A percentile compares a stretch with the other conserved stretches of the same genome.
Evolutionary conservation across 371 early-diverging fungal genomes (phyloP).

Genomic region (Mucor sp.): DNA sequence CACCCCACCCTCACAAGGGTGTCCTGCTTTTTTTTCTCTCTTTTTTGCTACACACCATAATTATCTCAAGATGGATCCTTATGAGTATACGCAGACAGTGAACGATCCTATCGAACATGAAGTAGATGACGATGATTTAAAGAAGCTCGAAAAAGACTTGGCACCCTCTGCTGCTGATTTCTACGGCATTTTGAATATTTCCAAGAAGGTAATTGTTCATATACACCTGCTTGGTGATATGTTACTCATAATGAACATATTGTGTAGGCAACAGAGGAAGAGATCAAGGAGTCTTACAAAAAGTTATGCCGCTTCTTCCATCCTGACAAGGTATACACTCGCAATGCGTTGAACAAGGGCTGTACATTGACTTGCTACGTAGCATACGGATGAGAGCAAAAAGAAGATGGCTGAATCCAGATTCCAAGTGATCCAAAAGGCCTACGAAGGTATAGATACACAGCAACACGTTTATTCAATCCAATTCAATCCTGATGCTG

Average conservation of each 20-base stretch:
- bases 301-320: slow-evolving; percentile 84
- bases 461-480: too few relatives aligned
- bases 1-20: slow-evolving; percentile 14
- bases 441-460: slow-evolving; percentile 80
- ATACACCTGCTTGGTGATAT: background rate
- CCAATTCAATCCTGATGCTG: background rate
- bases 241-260: background rate
- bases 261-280: slow-evolving; percentile 77
- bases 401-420: slow-evolving; percentile 66
- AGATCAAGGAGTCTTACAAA: slow-evolving; percentile 85
- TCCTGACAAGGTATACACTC: slow-evolving; percentile 73
- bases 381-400: slow-evolving; percentile 59
- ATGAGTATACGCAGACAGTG: slow-evolving; percentile 43
- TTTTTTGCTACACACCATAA: background rate
- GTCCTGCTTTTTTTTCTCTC: slow-evolving; percentile 6
- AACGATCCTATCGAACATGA: slow-evolving; percentile 31
- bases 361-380: background rate
- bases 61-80: slow-evolving; percentile 55
- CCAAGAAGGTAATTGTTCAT: slow-evolving; percentile 61
- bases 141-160: slow-evolving; percentile 43
- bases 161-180: slow-evolving; percentile 64
- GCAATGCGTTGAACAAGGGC: background rate
- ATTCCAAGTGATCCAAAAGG: slow-evolving; percentile 84
- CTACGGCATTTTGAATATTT: slow-evolving; percentile 85
- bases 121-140: slow-evolving; percentile 52